Conservation (phyloP, 805 yeast species). For the Wickerhamomyces bovis region DNA sequence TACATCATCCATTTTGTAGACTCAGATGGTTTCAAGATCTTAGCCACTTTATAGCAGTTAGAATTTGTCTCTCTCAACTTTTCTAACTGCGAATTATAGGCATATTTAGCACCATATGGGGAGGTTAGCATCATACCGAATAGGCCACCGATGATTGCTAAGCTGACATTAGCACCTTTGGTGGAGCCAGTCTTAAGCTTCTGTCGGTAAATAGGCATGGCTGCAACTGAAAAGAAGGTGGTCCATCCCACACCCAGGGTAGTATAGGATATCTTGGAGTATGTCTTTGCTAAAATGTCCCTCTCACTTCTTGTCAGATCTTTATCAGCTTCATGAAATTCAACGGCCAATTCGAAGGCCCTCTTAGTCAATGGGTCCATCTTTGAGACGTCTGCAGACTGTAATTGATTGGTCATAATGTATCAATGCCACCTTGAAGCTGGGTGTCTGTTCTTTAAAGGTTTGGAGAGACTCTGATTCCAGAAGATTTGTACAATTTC, state of each 20-base stretch:
- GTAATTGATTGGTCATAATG: neutral
- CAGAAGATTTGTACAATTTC: neutral
- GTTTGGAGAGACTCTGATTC: no score
- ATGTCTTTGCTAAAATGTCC: constrained; percentile 32
- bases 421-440: neutral
- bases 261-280: constrained; percentile 29
- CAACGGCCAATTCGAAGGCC: constrained; percentile 37
- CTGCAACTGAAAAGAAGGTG: constrained; percentile 35
- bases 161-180: constrained; percentile 34
- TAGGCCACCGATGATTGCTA: constrained; percentile 37
- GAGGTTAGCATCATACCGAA: constrained; percentile 31
- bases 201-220: constrained; percentile 36
- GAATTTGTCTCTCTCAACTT: constrained; percentile 25
- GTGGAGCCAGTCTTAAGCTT: constrained; percentile 28
- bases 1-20: constrained; percentile 44
- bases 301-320: constrained; percentile 37
- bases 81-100: constrained; percentile 29
- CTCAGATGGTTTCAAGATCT: constrained; percentile 26
- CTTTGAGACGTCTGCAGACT: neutral
- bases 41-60: constrained; percentile 27
- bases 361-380: constrained; percentile 15
- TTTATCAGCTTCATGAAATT: constrained; percentile 46
- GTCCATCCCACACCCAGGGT: constrained; percentile 34
- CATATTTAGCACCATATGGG: constrained; percentile 25
- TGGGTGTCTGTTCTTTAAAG: neutral